Base-by-base conservation (phyloP, 805 yeast genomes). In the Candida nemodendra region DNA sequence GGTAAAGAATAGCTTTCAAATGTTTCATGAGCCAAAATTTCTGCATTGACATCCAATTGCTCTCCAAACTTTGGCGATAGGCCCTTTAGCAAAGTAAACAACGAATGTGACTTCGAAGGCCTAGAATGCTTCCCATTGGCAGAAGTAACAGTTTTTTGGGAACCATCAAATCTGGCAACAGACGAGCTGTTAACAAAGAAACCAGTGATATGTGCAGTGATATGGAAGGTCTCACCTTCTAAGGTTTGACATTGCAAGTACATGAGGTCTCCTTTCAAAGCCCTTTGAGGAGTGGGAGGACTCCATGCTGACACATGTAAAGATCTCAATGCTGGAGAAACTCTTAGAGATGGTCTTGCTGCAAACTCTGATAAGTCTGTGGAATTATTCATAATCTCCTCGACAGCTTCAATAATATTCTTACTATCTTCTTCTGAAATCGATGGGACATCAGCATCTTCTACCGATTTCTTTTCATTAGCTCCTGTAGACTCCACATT, bases 181-280 rank as follows among this genome's bases (percentile, higher is more conserved):
- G 95, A 73, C 21, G 83, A 80, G 53, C 71, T 80, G 64, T 83
- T 84, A 32, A 88, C 79, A 54, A 66, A 86, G 61, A 87, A 91
- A 0, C 99, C 99, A 29, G 81, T 62, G 30, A 79, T 73, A 39
- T 81, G 79, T 42, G 91, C 81, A 6, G 96, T 88, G 50, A 91
- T 76, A 52, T 86, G 84, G 61, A 73, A 76, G 19, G 75, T 74
- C 56, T 86, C 95, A 51, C 83, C 83, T 63, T 93, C 98, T 47
- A 85, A 67, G 32, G 96, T 85, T 52, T 78, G 81, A 28, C 79
- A 69, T 39, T 76, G 76, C 53, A 93, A 68, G 61, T 91, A 91
- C 41, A 84, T 68, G 51, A 90, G 68, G 55, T 90, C 95, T 18
- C 98, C 98, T 56, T 72, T 74, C 32, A 71, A 48, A 50, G 68